A percentile compares a stretch with the other conserved stretches of the same genome.
These are phyloP conservation scores for Kodamaea anthophila DNA, from an alignment of 1,139 yeast genomes.

Conservation along the genomic window DNA sequence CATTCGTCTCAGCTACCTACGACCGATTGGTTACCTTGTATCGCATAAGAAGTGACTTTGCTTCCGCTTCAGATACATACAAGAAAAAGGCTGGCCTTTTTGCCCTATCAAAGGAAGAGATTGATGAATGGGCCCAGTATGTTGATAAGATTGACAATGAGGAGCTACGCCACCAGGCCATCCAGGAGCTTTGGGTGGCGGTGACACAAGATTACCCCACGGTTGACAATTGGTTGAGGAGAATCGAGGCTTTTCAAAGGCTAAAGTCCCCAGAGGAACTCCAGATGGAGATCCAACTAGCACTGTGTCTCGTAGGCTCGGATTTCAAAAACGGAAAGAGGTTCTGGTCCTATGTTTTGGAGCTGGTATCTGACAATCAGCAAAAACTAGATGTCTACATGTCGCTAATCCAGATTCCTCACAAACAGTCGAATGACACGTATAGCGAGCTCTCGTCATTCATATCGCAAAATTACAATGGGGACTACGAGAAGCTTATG, in stretches of 20 bases:
- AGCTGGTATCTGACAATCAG: slow-evolving; percentile 9
- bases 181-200: slow-evolving; percentile 16
- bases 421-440: slow-evolving; percentile 33
- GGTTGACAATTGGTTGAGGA: slow-evolving; percentile 12
- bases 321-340: slow-evolving; percentile 30
- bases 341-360: slow-evolving; percentile 29
- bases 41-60: slow-evolving; percentile 7
- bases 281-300: slow-evolving; percentile 2
- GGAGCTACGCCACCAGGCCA: slow-evolving; percentile 6
- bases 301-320: slow-evolving; percentile 15
- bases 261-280: slow-evolving; percentile 3
- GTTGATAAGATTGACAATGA: slow-evolving; percentile 14
- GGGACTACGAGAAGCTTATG: slow-evolving; percentile 37
- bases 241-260: slow-evolving; percentile 4
- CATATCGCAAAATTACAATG: slow-evolving; percentile 24
- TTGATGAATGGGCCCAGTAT: slow-evolving; percentile 23
- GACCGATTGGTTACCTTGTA: slow-evolving; percentile 16
- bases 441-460: slow-evolving; percentile 39
- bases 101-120: slow-evolving; percentile 17
- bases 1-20: slow-evolving; percentile 14
- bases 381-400: slow-evolving; percentile 19
- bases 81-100: slow-evolving; percentile 17
- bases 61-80: slow-evolving; percentile 14
- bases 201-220: slow-evolving; percentile 12
- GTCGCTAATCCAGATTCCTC: slow-evolving; percentile 39